phyloP scores from a whole-genome alignment of 768 basidiomycete genomes.

The Tylopilus intermedius region DNA sequence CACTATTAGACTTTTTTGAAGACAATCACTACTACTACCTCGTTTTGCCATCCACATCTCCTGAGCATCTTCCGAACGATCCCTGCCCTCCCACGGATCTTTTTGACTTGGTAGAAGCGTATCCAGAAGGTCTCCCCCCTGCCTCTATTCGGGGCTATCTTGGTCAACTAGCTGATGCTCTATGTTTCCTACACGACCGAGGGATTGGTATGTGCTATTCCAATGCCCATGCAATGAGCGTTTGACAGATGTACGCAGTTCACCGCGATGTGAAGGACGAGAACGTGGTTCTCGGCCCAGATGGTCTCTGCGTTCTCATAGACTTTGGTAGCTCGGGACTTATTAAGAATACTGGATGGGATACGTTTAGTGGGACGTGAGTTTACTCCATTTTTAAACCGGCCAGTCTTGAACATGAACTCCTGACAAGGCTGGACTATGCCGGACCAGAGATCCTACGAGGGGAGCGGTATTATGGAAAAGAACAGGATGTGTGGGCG shows the following conservation, averaged over 20 bases:
- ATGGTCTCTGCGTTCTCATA: constrained; percentile 85
- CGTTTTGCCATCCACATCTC: constrained; percentile 74
- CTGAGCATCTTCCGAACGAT: constrained; percentile 49
- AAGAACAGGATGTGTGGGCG: constrained; percentile 98
- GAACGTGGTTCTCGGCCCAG: constrained; percentile 79
- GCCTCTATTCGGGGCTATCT: constrained; percentile 75
- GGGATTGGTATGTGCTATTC: constrained; percentile 68
- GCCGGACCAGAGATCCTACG: constrained; percentile 95
- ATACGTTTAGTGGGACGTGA: constrained; percentile 90
- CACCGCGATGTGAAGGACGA: constrained; percentile 99
- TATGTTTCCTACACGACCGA: constrained; percentile 82
- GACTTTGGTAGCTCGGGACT: constrained; percentile 94
- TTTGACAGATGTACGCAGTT: constrained; percentile 40
- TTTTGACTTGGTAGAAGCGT: constrained; percentile 90
- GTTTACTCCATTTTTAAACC: constrained; percentile 30
- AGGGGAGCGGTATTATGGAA: constrained; percentile 91
- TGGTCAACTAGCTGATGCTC: constrained; percentile 89
- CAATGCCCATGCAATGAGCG: constrained; percentile 2
- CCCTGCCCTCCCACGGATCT: constrained; percentile 70
- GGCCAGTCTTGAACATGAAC: constrained; percentile 9
- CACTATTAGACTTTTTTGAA: constrained; percentile 94
- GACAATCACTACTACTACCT: constrained; percentile 95
- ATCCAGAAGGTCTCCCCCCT: constrained; percentile 79
- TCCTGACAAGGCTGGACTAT: constrained; percentile 67
- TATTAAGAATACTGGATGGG: constrained; percentile 80